Conservation (phyloP, 129 eudicot species). For the Mikania micrantha region DNA sequence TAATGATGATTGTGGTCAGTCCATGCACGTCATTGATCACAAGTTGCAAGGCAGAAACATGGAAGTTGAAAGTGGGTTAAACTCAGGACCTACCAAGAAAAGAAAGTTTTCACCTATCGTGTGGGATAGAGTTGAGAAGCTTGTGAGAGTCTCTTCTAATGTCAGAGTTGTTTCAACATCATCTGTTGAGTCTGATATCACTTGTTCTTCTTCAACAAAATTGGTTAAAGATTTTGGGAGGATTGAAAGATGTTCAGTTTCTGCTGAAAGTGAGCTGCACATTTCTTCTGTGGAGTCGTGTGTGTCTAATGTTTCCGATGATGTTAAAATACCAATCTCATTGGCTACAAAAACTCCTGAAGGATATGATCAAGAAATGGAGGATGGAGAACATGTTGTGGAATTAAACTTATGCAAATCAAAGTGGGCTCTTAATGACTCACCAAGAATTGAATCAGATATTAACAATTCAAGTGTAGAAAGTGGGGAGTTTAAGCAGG, state of each 20-base stretch:
- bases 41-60: neutral
- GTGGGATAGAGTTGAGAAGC: slow-evolving; percentile 70
- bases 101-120: slow-evolving; percentile 72
- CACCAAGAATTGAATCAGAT: neutral
- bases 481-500: slow-evolving; percentile 31
- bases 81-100: slow-evolving; percentile 27
- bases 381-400: slow-evolving; percentile 26
- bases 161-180: slow-evolving; percentile 10
- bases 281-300: slow-evolving; percentile 31
- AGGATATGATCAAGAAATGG: slow-evolving; percentile 3
- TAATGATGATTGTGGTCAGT: neutral
- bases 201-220: slow-evolving; percentile 21
- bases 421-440: slow-evolving; percentile 50
- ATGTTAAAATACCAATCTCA: neutral
- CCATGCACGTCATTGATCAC: neutral
- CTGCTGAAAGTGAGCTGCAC: slow-evolving; percentile 4
- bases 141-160: slow-evolving; percentile 25
- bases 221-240: slow-evolving; percentile 6
- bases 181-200: neutral
- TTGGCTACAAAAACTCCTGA: neutral
- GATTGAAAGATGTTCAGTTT: slow-evolving; percentile 5
- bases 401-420: slow-evolving; percentile 38
- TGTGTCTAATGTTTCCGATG: slow-evolving; percentile 25
- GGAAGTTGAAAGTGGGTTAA: neutral
- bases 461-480: slow-evolving; percentile 15